Percentiles rank a stretch among this genome's conserved stretches.
Evolutionary conservation across 192 early-diverging fungal genomes (phyloP).

Genomic region (Umbelopsis ramanniana): DNA sequence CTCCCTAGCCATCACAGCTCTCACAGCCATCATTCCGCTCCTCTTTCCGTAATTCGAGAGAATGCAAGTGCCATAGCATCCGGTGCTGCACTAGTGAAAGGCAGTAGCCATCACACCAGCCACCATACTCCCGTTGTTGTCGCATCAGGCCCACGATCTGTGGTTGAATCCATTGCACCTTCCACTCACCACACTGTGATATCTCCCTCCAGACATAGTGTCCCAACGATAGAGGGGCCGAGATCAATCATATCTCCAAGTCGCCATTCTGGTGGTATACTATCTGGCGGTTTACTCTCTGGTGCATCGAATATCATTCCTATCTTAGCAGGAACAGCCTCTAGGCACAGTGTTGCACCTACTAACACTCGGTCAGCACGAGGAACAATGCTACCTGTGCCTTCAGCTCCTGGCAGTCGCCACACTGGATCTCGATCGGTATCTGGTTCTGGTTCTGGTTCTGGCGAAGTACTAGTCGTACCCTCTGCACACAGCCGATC

Average conservation of each 20-base stretch:
- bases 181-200: constrained; percentile 12
- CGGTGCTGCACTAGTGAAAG: background rate
- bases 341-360: background rate
- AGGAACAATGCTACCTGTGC: background rate
- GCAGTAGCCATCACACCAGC: background rate
- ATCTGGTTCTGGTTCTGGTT: too few relatives aligned
- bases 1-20: background rate
- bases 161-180: background rate
- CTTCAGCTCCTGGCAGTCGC: background rate
- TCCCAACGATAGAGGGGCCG: background rate
- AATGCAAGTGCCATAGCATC: constrained; percentile 13
- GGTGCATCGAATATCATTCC: background rate
- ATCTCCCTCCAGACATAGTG: constrained; percentile 2
- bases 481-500: background rate
- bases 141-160: constrained; percentile 1
- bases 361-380: constrained; percentile 2
- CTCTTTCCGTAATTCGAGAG: constrained; percentile 11
- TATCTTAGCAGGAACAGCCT: background rate
- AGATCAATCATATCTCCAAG: background rate
- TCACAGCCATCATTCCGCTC: constrained; percentile 2
- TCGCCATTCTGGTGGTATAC: constrained; percentile 8
- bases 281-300: background rate
- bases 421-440: background rate
- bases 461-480: background rate
- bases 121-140: background rate